Conservation (phyloP, 768 basidiomycete species). For the Tulasnella sp. region DNA sequence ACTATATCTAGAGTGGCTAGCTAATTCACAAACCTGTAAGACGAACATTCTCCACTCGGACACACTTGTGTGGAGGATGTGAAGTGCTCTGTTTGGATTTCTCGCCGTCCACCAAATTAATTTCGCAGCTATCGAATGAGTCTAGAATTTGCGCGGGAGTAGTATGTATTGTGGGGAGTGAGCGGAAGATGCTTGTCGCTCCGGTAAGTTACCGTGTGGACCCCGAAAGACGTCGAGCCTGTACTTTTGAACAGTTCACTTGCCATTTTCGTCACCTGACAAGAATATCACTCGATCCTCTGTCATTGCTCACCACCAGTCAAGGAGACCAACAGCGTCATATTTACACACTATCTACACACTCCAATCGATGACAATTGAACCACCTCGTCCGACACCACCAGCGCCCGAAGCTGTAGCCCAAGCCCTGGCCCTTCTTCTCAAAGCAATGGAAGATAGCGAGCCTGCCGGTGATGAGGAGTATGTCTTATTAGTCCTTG, state of each 20-base stretch:
- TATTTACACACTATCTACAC: neutral
- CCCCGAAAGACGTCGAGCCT: neutral
- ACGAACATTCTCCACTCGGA: too few relatives aligned
- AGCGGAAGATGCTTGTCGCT: neutral
- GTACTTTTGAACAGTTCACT: neutral
- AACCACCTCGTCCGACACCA: neutral
- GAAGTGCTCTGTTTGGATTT: too few relatives aligned
- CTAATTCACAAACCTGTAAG: too few relatives aligned
- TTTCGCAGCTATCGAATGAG: too few relatives aligned
- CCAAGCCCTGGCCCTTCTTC: neutral
- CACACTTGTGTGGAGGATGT: too few relatives aligned
- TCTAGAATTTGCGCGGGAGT: neutral
- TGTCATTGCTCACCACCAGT: neutral
- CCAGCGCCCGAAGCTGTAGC: neutral
- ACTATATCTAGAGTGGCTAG: too few relatives aligned
- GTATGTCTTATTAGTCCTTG: neutral
- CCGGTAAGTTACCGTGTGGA: neutral
- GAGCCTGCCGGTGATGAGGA: neutral
- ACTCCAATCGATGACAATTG: neutral
- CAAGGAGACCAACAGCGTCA: neutral
- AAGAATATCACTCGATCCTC: neutral
- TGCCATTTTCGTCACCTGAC: neutral
- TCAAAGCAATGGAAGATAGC: neutral
- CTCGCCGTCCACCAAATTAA: too few relatives aligned
- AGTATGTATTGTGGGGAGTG: neutral